phyloP scores from a whole-genome alignment of 1,139 yeast species.

The Taphrina sp. region DNA sequence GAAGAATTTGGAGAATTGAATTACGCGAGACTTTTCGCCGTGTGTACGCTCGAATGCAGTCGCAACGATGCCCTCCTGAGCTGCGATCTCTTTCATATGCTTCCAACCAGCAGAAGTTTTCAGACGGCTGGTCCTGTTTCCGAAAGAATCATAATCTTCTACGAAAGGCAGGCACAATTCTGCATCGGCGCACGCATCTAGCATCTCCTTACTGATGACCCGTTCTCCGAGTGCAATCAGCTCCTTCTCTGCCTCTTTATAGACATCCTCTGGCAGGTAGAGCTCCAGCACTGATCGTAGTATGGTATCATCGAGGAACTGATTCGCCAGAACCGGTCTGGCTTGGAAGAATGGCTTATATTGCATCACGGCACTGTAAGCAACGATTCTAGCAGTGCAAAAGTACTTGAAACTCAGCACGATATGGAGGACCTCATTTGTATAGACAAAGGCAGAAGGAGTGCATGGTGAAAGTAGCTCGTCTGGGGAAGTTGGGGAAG shows the following conservation, averaged over 20 bases:
- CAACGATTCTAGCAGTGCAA: too few relatives aligned
- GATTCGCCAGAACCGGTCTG: not conserved
- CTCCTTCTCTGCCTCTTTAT: conserved; percentile 30
- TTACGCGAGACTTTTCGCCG: conserved; percentile 39
- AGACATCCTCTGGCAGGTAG: not conserved
- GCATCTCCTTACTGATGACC: conserved; percentile 39
- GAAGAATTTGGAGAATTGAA: conserved; percentile 41
- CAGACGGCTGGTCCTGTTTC: conserved; percentile 40
- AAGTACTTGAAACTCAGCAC: too few relatives aligned
- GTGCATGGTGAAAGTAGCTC: too few relatives aligned
- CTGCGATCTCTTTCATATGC: conserved; percentile 40
- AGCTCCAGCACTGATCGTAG: not conserved
- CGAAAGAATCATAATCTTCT: conserved; percentile 43
- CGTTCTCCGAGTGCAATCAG: conserved; percentile 39
- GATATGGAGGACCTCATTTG: too few relatives aligned
- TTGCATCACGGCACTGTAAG: too few relatives aligned
- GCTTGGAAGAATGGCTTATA: not conserved
- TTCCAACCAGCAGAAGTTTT: conserved; percentile 44
- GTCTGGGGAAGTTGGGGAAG: too few relatives aligned
- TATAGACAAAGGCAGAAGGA: too few relatives aligned
- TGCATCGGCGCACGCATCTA: conserved; percentile 43
- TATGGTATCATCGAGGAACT: not conserved
- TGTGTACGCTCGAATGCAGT: conserved; percentile 42
- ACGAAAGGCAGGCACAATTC: conserved; percentile 42
- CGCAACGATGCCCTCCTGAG: conserved; percentile 41